Percentiles rank a stretch among this genome's conserved stretches.
Conservation (phyloP, 1,284 basidiomycete genomes). For the Cryptococcus jaspeensis region DNA sequence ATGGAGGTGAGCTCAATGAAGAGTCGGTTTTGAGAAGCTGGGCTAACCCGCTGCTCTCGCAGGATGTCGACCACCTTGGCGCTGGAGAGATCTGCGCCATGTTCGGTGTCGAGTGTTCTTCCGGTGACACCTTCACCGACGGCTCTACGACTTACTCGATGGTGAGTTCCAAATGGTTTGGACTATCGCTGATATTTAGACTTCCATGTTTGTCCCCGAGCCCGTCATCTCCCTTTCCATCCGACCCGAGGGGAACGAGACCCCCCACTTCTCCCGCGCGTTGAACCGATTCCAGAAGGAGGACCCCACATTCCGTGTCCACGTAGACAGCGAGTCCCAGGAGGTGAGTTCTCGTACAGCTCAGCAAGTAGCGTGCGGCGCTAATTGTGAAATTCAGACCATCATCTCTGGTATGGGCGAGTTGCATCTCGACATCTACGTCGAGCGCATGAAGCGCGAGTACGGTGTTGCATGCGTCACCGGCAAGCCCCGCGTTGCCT, state of each 20-base stretch:
- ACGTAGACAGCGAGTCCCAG: slow-evolving; percentile 89
- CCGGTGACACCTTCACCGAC: slow-evolving; percentile 97
- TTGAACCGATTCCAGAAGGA: slow-evolving; percentile 98
- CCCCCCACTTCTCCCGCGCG: slow-evolving; percentile 93
- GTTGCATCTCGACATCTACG: slow-evolving; percentile 97
- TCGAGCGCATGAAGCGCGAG: slow-evolving; percentile 97
- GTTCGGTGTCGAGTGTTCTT: slow-evolving; percentile 98
- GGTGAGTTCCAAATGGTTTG: slow-evolving; percentile 56
- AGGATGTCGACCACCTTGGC: slow-evolving; percentile 90
- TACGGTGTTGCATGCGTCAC: slow-evolving; percentile 93
- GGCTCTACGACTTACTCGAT: slow-evolving; percentile 82
- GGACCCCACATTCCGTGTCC: slow-evolving; percentile 97
- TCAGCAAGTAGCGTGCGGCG: background rate
- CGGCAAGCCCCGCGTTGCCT: slow-evolving; percentile 95
- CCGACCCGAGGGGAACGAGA: slow-evolving; percentile 87
- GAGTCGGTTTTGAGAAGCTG: background rate
- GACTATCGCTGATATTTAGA: slow-evolving; percentile 55
- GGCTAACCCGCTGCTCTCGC: background rate
- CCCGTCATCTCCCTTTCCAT: slow-evolving; percentile 96
- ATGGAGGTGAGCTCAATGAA: slow-evolving; percentile 72
- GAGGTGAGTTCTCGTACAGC: slow-evolving; percentile 60
- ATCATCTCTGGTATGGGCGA: slow-evolving; percentile 99
- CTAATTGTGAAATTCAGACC: slow-evolving; percentile 60
- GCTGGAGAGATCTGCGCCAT: slow-evolving; percentile 99
- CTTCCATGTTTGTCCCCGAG: slow-evolving; percentile 97